These are phyloP conservation scores for Microthlaspi erraticum DNA, from an alignment of 345 rosid species.

Conservation along the genomic window DNA sequence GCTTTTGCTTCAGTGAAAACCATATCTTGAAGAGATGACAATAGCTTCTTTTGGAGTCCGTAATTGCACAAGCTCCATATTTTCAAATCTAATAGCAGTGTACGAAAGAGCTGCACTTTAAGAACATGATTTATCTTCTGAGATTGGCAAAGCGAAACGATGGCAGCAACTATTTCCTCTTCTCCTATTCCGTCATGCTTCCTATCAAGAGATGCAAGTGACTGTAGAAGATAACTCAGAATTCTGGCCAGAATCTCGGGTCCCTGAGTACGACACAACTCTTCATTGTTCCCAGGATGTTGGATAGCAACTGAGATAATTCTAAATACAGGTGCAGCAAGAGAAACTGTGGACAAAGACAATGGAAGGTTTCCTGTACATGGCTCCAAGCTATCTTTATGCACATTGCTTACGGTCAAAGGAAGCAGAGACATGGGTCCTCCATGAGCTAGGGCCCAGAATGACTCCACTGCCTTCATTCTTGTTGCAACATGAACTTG, in stretches of 20 bases:
- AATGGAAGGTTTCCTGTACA: slow-evolving; percentile 62
- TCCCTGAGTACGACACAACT: slow-evolving; percentile 74
- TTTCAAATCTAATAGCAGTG: slow-evolving; percentile 85
- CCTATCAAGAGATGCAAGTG: slow-evolving; percentile 71
- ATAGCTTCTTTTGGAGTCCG: slow-evolving; percentile 94
- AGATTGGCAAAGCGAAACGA: slow-evolving; percentile 89
- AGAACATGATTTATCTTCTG: slow-evolving; percentile 84
- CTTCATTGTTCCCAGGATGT: slow-evolving; percentile 92
- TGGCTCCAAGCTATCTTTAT: slow-evolving; percentile 76
- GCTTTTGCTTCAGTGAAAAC: slow-evolving; percentile 94
- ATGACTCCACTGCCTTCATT: slow-evolving; percentile 84
- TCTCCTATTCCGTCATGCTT: slow-evolving; percentile 75
- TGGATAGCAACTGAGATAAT: slow-evolving; percentile 81
- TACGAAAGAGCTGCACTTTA: slow-evolving; percentile 92
- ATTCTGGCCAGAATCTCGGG: slow-evolving; percentile 92
- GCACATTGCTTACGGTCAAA: slow-evolving; percentile 72
- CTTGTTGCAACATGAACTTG: slow-evolving; percentile 94
- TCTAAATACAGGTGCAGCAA: slow-evolving; percentile 93
- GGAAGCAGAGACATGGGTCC: slow-evolving; percentile 99
- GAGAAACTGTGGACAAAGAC: slow-evolving; percentile 67
- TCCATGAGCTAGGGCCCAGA: slow-evolving; percentile 97
- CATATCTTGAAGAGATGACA: slow-evolving; percentile 97
- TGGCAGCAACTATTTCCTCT: slow-evolving; percentile 98
- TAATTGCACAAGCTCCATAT: slow-evolving; percentile 97
- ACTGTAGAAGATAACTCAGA: slow-evolving; percentile 80